A percentile compares a stretch with the other conserved stretches of the same genome.
phyloP scores from a whole-genome alignment of 192 early-diverging fungal genomes.

The Podila verticillata region DNA sequence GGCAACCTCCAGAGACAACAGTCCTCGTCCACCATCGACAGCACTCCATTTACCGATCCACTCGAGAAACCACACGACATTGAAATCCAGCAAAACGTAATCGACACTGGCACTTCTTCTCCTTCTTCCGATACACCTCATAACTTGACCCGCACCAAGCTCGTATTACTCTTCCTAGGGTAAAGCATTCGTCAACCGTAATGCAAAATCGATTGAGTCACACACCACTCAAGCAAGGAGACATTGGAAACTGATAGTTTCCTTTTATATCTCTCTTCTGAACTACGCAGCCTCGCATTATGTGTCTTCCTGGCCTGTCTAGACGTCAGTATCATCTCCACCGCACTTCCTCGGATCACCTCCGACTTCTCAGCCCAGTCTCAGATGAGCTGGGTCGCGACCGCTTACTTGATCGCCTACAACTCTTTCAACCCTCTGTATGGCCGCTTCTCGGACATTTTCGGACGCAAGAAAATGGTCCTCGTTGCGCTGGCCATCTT shows the following conservation, averaged over 20 bases:
- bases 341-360: slow-evolving; percentile 76
- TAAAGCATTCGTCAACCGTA: neutral
- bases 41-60: no score
- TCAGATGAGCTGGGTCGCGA: slow-evolving; percentile 84
- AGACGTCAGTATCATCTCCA: slow-evolving; percentile 87
- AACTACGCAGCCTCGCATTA: neutral
- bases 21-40: no score
- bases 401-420: slow-evolving; percentile 72
- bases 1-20: no score
- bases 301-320: slow-evolving; percentile 70
- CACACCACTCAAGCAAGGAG: neutral
- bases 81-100: no score
- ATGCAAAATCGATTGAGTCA: neutral
- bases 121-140: neutral
- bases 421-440: slow-evolving; percentile 82
- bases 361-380: slow-evolving; percentile 72
- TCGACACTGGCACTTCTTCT: neutral
- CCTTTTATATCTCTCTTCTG: neutral
- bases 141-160: neutral
- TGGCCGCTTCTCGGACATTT: slow-evolving; percentile 82
- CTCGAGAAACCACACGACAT: no score
- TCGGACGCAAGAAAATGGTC: slow-evolving; percentile 57
- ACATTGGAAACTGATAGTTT: neutral
- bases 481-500: slow-evolving; percentile 44
- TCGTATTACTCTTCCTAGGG: neutral